Evolutionary conservation across 768 basidiomycete genomes (phyloP), one percentile per base, ranked within the genome.

Genomic region (Amanita thiersii): DNA sequence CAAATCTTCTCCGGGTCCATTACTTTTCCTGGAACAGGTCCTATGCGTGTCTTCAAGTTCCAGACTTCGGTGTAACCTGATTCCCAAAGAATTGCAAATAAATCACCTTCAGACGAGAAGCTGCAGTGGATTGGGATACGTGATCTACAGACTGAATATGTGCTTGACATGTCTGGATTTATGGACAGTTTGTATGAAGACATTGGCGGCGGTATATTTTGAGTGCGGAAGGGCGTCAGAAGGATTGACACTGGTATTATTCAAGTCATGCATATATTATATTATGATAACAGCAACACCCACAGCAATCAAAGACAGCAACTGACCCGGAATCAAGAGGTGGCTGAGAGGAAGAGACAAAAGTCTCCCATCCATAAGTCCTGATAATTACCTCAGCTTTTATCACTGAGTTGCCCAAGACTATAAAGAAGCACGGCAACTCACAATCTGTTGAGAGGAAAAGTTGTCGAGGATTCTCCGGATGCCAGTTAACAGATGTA

Each of bases 141-240:
- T n/a, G 54, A 49, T 33, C 30, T 31, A 19, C 43, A 41, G 39
- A 47, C 37, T 25, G 48, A 47, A 25, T 45, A 14, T 8, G 53
- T 26, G 33, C 40, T 12, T 25, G 57, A 46, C 9, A 51, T 33
- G 10, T 54, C 50, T 7, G 59, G 52, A 10, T 46, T 43, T 11
- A 68, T 44, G 0, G 55, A 25, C 8, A 75, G 63, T 46, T 69
- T 61, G 46, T 72, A 68, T 1, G 89, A 82, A 1, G 81, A 86
- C 90, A 96, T 93, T 0, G 96, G 96, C n/a, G 96, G 96, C n/a
- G 94, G 96, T 3, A 94, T 75, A 55, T 96, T 97, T 62, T 94
- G 88, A 0, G 78, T 75, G 29, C 92, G 76, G 72, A 98, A 98
- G 11, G 96, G 87, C 2, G 94, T 99, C 29, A 99, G 65, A 2